A percentile compares a stretch with the other conserved stretches of the same genome.
Evolutionary conservation across 202 grass and related monocot species (phyloP).

Genomic region (Panicum virgatum): DNA sequence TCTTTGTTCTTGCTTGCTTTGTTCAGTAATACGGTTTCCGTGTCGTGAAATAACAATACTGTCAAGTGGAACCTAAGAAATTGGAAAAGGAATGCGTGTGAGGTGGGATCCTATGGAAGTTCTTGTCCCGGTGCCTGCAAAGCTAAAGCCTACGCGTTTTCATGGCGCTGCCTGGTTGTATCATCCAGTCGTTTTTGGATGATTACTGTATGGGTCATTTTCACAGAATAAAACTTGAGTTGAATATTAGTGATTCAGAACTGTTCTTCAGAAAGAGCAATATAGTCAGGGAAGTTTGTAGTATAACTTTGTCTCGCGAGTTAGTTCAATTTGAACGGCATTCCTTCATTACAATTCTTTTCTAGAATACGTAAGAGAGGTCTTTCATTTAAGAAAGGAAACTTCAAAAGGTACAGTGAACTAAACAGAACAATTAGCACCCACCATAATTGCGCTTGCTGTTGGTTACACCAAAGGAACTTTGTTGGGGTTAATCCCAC

Average conservation of each 20-base stretch:
- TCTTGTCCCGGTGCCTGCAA: not conserved
- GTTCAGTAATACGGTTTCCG: not conserved
- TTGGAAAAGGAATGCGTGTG: not conserved
- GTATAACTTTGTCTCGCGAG: not conserved
- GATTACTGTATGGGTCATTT: not conserved
- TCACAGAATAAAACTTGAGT: not conserved
- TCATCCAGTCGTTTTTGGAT: not conserved
- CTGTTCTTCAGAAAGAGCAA: not conserved
- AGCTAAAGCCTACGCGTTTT: not conserved
- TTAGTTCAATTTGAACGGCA: not conserved
- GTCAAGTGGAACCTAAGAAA: not conserved
- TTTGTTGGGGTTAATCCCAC: no score
- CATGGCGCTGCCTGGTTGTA: not conserved
- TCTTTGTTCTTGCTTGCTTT: not conserved
- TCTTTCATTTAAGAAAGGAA: not conserved
- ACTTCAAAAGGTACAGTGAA: not conserved
- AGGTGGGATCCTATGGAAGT: not conserved
- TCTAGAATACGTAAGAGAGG: not conserved
- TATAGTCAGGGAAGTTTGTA: no score
- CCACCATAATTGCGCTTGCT: no score
- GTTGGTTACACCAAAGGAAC: no score
- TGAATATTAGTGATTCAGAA: not conserved
- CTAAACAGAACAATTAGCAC: no score
- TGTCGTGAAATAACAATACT: not conserved
- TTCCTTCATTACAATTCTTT: not conserved